Percentiles rank a stretch among this genome's conserved stretches.
Conservation (phyloP, 495 filamentous ascomycete genomes). For the Geoglossum glabrum region DNA sequence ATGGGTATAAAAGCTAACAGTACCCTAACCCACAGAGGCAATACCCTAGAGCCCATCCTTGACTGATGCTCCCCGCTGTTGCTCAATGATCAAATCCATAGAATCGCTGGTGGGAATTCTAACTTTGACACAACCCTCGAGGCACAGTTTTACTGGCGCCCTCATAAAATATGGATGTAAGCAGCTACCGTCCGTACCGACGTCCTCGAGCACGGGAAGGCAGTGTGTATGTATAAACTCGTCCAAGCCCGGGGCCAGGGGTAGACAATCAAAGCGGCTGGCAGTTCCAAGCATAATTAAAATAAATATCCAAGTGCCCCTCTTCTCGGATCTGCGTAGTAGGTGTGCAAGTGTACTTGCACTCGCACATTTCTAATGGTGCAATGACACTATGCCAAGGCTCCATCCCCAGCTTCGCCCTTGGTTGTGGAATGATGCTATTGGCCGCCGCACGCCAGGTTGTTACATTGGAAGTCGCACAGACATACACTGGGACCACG, state of each 20-base stretch:
- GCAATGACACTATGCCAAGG: neutral
- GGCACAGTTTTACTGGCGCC: neutral
- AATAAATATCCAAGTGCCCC: neutral
- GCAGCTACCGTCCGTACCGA: neutral
- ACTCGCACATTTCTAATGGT: too few relatives aligned
- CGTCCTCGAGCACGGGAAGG: neutral
- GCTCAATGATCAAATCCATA: neutral
- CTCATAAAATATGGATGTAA: neutral
- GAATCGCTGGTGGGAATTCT: neutral
- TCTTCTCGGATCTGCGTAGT: too few relatives aligned
- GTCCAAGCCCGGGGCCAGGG: neutral
- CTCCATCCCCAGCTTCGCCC: neutral
- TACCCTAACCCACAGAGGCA: constrained; percentile 20
- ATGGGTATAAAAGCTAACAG: neutral
- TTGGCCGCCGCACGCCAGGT: neutral
- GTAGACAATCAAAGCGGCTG: neutral
- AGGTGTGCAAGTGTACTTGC: too few relatives aligned
- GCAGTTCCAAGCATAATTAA: neutral
- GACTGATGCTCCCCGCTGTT: constrained; percentile 13
- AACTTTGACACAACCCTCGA: neutral
- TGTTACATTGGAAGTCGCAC: neutral
- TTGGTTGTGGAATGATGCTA: too few relatives aligned
- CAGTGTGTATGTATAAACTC: neutral
- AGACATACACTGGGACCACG: too few relatives aligned
- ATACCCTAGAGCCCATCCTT: constrained; percentile 31